Evolutionary conservation across 208 protist genomes (phyloP).

Genomic region (Strigomonas galati): DNA sequence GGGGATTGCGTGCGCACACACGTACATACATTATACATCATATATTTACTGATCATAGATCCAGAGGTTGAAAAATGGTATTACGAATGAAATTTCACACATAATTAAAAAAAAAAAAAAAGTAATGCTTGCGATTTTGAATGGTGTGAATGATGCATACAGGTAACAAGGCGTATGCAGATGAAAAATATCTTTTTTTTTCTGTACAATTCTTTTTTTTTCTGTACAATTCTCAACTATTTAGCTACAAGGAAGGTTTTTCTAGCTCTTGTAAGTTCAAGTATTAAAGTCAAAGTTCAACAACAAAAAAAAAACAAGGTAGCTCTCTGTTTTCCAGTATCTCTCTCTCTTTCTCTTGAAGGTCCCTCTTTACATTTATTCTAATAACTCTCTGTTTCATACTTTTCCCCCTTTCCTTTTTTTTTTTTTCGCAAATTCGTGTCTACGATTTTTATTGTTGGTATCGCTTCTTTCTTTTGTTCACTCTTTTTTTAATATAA

Average conservation of each 20-base stretch:
- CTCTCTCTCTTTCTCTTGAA: not conserved
- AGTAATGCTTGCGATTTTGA: no score
- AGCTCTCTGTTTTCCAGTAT: not conserved
- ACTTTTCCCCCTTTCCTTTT: not conserved
- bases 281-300: not conserved
- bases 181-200: slow-evolving; percentile 8
- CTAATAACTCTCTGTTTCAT: not conserved
- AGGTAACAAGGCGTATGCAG: no score
- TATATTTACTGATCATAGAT: no score
- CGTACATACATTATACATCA: no score
- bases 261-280: no score
- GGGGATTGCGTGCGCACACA: no score
- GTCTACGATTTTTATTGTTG: not conserved
- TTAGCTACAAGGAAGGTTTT: not conserved
- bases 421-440: slow-evolving; percentile 1
- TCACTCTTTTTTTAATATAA: not conserved
- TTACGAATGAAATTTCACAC: no score
- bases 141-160: no score
- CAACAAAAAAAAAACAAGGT: not conserved
- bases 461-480: not conserved
- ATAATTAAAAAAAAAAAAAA: slow-evolving; percentile 9
- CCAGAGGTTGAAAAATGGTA: no score
- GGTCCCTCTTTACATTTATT: not conserved
- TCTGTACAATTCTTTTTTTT: slow-evolving; percentile 2
- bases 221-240: slow-evolving; percentile 6